Percentiles rank a stretch among this genome's conserved stretches.
phyloP scores from a whole-genome alignment of 225 moss, liverwort and hornwort species.

The Polytrichum formosum region DNA sequence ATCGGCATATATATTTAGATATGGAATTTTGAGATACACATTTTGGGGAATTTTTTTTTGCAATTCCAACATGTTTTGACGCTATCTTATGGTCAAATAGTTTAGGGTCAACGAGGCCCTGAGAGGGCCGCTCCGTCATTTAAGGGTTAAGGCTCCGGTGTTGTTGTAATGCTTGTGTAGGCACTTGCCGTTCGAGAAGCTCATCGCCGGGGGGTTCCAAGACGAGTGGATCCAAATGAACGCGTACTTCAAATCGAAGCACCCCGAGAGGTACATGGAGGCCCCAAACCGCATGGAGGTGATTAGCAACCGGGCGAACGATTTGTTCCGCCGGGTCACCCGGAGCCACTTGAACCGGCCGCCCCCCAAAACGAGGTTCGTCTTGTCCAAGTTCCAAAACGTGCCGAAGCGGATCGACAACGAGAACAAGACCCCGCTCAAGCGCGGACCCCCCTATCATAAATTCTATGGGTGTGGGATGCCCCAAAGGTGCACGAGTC shows the following conservation, averaged over 20 bases:
- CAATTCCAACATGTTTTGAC: too few relatives aligned
- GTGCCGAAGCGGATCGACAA: constrained; percentile 48
- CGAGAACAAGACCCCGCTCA: constrained; percentile 27
- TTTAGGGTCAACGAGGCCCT: too few relatives aligned
- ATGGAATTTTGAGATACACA: too few relatives aligned
- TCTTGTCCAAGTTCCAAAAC: constrained; percentile 40
- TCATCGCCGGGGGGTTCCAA: constrained; percentile 35
- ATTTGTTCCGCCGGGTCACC: constrained; percentile 13
- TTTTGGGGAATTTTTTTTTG: too few relatives aligned
- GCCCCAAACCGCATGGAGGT: constrained; percentile 14
- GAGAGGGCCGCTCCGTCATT: too few relatives aligned
- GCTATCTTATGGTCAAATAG: too few relatives aligned
- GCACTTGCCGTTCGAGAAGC: constrained; percentile 25
- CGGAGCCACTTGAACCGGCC: constrained; percentile 6
- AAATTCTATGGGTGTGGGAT: constrained; percentile 18
- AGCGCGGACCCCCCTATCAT: constrained; percentile 29
- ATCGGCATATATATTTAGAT: too few relatives aligned
- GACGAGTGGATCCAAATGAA: constrained; percentile 57
- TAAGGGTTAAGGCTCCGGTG: too few relatives aligned
- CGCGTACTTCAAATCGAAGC: constrained; percentile 34
- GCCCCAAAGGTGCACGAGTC: background rate
- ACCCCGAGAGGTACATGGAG: constrained; percentile 31
- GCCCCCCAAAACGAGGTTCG: constrained; percentile 21
- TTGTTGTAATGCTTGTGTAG: constrained; percentile 13
- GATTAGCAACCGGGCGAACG: constrained; percentile 21